Base-by-base conservation (phyloP, 2,329 filamentous ascomycete genomes). In the Xylariaceae sp. region DNA sequence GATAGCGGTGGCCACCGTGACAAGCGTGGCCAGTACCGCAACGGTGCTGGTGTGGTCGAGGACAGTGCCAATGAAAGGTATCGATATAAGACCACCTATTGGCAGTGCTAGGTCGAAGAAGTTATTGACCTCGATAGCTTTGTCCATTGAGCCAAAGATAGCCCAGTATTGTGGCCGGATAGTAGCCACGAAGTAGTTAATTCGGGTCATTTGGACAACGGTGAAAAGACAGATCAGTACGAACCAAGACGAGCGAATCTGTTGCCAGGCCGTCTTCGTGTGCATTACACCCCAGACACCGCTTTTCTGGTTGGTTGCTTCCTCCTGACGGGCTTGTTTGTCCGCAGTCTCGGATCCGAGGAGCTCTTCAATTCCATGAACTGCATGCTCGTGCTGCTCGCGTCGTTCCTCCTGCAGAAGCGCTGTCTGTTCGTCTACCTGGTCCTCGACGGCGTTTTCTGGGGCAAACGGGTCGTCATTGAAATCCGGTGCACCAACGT, bases 181-280 rank as follows among this genome's bases (percentile, higher is more conserved):
- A 2, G 89, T 94, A 3, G 89, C 88, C 39, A 95, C 87, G 60
- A 95, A 94, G 69, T 89, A 95, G 67, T 95, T 95, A 74, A 95
- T 94, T 22, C 85, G 76, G 2, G 82, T 83, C 81, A 86, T 87
- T 61, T 86, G 83, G 30, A 87, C 65, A 24, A 85, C 73, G 4
- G 88, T 95, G 61, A 95, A 91, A 16, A 89, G 64, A 4, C 87
- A 86, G 54, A 95, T 87, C 29, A 95, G 73, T 15, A 89, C 70
- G 62, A 93, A 95, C 89, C 89, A 95, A 0, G 84, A 84, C 2
- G 84, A 87, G 7, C 68, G 63, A 51, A 95, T 85, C 64, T 96
- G 90, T 54, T 87, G 67, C 17, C 73, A 56, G 0, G 87, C 85
- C 0, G 84, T 78, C 50, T 74, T 72, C 38, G 81, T 81, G 59